These are phyloP conservation scores for Diversispora epigaea DNA, from an alignment of 192 early-diverging fungal genomes.

Conservation along the genomic window DNA sequence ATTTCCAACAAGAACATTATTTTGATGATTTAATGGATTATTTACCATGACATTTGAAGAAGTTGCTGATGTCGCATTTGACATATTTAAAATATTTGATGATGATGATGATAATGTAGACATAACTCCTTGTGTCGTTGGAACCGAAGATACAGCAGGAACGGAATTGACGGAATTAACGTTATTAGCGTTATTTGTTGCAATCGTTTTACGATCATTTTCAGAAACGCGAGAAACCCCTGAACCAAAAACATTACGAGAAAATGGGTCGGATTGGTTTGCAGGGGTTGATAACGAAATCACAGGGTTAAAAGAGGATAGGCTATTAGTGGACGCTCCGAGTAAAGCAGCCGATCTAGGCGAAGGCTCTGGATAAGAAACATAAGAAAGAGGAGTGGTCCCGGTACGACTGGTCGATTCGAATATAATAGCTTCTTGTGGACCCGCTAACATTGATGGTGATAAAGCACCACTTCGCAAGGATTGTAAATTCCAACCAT, in stretches of 20 bases:
- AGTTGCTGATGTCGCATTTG: not conserved
- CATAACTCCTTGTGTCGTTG: not conserved
- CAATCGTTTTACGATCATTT: slow-evolving; percentile 32
- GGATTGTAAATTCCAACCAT: slow-evolving; percentile 59
- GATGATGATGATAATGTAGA: not conserved
- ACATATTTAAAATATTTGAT: not conserved
- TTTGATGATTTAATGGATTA: slow-evolving; percentile 11
- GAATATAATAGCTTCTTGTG: slow-evolving; percentile 44
- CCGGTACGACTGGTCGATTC: slow-evolving; percentile 34
- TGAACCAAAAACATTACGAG: slow-evolving; percentile 17
- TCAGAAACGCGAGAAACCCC: too few species aligned
- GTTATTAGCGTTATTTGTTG: not conserved
- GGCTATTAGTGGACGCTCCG: slow-evolving; percentile 18
- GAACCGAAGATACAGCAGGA: not conserved
- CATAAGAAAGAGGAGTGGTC: slow-evolving; percentile 19
- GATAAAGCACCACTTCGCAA: slow-evolving; percentile 73
- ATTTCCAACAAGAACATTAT: not conserved
- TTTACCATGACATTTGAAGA: not conserved
- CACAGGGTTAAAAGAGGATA: slow-evolving; percentile 29
- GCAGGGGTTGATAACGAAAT: not conserved
- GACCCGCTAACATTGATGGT: slow-evolving; percentile 75
- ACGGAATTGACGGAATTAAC: not conserved
- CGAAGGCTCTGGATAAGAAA: slow-evolving; percentile 30
- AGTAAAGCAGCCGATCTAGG: slow-evolving; percentile 31
- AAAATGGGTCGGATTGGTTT: not conserved